Evolutionary conservation across 768 basidiomycete genomes (phyloP).

Genomic region (Suillus brevipes): DNA sequence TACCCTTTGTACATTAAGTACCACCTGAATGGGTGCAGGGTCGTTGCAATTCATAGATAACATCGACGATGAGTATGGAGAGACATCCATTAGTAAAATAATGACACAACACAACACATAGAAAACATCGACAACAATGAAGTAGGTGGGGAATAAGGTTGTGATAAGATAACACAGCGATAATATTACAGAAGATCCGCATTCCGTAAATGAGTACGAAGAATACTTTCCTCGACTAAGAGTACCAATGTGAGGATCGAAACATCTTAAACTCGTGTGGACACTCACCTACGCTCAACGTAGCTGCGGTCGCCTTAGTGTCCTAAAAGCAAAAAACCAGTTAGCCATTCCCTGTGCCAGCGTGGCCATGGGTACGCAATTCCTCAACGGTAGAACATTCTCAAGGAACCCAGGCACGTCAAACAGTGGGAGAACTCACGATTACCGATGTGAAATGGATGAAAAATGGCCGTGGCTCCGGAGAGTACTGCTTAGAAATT

Average conservation of each 20-base stretch:
- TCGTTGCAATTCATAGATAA: background rate
- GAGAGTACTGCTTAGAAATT: constrained; percentile 61
- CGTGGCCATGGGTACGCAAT: background rate
- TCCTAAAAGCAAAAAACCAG: constrained; percentile 47
- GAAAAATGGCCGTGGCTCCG: constrained; percentile 65
- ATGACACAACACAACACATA: background rate
- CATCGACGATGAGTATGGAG: background rate
- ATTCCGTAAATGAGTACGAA: constrained; percentile 66
- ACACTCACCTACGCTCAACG: constrained; percentile 62
- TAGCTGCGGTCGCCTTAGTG: constrained; percentile 70
- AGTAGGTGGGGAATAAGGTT: background rate
- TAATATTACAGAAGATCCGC: constrained; percentile 64
- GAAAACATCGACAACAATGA: background rate
- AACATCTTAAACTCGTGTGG: background rate
- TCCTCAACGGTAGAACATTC: constrained; percentile 1
- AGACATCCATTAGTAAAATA: background rate
- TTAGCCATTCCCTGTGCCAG: constrained; percentile 7
- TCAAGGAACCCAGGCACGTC: constrained; percentile 11
- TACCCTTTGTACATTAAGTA: background rate
- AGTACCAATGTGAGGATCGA: constrained; percentile 4
- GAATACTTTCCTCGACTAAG: constrained; percentile 69
- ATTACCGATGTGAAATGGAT: constrained; percentile 77
- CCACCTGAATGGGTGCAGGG: background rate
- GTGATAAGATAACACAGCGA: constrained; percentile 10
- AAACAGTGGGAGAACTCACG: constrained; percentile 43